phyloP scores from a whole-genome alignment of 2,329 filamentous ascomycete species.

The Penicillium oxalicum region DNA sequence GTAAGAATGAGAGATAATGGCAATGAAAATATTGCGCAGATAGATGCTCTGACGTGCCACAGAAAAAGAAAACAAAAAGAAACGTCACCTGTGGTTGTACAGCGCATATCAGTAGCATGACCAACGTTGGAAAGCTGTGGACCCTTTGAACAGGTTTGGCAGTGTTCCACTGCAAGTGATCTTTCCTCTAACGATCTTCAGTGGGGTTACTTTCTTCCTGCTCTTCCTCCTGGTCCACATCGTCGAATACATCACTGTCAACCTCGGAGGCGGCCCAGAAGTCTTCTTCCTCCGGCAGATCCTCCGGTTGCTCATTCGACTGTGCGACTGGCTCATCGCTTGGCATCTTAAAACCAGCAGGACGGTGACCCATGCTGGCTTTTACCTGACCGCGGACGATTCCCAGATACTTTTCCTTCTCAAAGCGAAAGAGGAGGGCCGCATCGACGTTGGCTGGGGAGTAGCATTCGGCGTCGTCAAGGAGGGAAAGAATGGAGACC shows the following conservation, averaged over 20 bases:
- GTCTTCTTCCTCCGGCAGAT: slow-evolving; percentile 63
- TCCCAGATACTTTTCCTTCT: slow-evolving; percentile 62
- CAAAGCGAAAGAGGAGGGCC: slow-evolving; percentile 74
- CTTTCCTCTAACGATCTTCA: too few species aligned
- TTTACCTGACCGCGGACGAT: slow-evolving; percentile 66
- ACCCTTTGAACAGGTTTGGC: too few species aligned
- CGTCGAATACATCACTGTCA: slow-evolving; percentile 66
- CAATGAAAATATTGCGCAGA: too few species aligned
- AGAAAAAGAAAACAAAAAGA: too few species aligned
- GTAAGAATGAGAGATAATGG: too few species aligned
- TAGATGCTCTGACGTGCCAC: too few species aligned
- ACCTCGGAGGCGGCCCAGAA: slow-evolving; percentile 73
- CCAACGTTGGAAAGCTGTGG: too few species aligned
- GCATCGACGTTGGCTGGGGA: slow-evolving; percentile 95
- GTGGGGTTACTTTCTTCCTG: slow-evolving; percentile 7
- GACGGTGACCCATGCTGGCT: slow-evolving; percentile 71
- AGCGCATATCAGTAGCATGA: too few species aligned
- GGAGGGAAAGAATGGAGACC: slow-evolving; percentile 81
- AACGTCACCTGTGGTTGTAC: too few species aligned
- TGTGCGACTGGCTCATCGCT: slow-evolving; percentile 55
- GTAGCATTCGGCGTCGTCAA: slow-evolving; percentile 89
- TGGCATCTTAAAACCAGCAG: slow-evolving; percentile 74
- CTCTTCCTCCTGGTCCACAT: slow-evolving; percentile 35
- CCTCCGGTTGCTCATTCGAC: slow-evolving; percentile 38
- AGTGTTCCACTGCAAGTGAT: too few species aligned